Evolutionary conservation across 2,329 filamentous ascomycete genomes (phyloP), one percentile per base, ranked within the genome.

Genomic region (Scedosporium minutisporum): DNA sequence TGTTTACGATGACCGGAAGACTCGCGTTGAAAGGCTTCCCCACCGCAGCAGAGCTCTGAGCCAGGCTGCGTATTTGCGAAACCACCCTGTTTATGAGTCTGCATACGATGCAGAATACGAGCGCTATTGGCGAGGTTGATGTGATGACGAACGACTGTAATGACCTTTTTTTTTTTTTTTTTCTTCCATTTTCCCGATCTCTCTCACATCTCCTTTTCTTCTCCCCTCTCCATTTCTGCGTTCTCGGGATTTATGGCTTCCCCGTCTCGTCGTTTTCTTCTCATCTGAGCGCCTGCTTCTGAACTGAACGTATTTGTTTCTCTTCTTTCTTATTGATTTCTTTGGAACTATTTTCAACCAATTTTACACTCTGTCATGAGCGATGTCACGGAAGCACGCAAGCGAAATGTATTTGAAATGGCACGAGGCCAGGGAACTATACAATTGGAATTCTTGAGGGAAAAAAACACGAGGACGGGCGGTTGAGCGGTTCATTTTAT

Each of bases 1-100:
- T 61, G 70, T 78, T 41, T 73, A 77, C 3, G 82, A 85, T 27
- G 81, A 84, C 60, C 74, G 75, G 62, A 73, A 74, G 61, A 72
- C 72, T 48, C 76, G 78, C 57, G 68, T 74, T 21, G 80, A 81
- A 23, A 75, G 77, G 7, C 74, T 81, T 10, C 70, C 77, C 27
- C 71, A 76, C 64, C 80, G 78, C 57, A 71, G 71, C 63, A 80
- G 78, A 62, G 76, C 79, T 21, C 75, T 74, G 38, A 85, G 82
- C 64, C 81, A 82, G 64, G 76, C 81, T 2, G 77, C 80, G 16
- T 79, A 72, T 66, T 68, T 71, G 2, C 74, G 74, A 23, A 64
- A 66, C 55, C 63, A 60, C 41, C 64, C 61, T 23, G 64, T 63
- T 53, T 66, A 64, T 14, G 70, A 71, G 51, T 38, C 33, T 38